Evolutionary conservation across 352 stramenopile genomes (phyloP), one percentile per base, ranked within the genome.

Genomic region (Pythium insidiosum): DNA sequence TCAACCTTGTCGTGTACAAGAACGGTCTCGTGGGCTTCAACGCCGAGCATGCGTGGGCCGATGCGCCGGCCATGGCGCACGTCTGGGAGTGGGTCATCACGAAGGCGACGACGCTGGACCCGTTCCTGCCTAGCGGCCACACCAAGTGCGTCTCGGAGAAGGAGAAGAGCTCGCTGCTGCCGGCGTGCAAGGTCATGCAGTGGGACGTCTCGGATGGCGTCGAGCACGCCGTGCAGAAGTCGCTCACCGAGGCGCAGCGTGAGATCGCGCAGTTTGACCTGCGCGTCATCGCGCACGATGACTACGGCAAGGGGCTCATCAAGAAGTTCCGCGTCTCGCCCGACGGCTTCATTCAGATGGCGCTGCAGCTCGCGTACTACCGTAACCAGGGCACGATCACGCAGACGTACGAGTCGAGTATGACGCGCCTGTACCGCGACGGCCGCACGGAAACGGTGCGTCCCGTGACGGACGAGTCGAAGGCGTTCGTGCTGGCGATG

Each of bases 361-460:
- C 90, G 13, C 82, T 98, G 18, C 95, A 99, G 67, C 77, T 98
- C 28, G 95, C 92, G 1, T 97, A 97, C 43, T 98, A 95, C 68
- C 87, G 93, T 50, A 90, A 90, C 56, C 67, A 80, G 7, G 83
- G 88, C 5, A 86, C 90, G 39, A 93, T 97, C 56, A 96, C 88
- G 35, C 92, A 95, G 45, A 98, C 95, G 5, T 98, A 99, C 63
- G 96, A 99, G 68, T 95, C 95, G 15, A 97, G 88, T 31, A 97
- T 98, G 80, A 97, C 95, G 23, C 82, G 95, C 18, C 58, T 95
- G 38, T 99, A 97, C 71, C 76, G 93, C 16, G 92, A 99, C 39
- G 96, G 96, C 18, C 84, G 96, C 22, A 99, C 96, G 0, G 90
- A 96, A 50, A 94, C 85, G 10, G 88, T 94, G n/a, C 82, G 85